These are phyloP conservation scores for Mortierella sp. DNA, from an alignment of 371 early-diverging fungal genomes.

Conservation along the genomic window DNA sequence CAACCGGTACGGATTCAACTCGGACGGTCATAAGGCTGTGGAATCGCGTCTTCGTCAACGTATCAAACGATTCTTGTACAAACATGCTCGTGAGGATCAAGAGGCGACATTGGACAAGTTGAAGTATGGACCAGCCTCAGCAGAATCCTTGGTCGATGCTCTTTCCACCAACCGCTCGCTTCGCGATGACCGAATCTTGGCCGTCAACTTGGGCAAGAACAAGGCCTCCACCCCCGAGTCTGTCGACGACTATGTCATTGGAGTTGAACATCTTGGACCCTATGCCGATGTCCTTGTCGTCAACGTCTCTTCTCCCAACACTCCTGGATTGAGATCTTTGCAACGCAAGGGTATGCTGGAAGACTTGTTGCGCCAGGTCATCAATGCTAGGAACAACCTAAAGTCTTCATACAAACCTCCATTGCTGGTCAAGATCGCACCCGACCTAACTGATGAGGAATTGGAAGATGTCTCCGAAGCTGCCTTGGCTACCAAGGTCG, in stretches of 20 bases:
- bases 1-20: conserved; percentile 92
- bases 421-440: conserved; percentile 86
- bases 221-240: conserved; percentile 69
- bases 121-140: conserved; percentile 41
- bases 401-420: conserved; percentile 62
- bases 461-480: conserved; percentile 77
- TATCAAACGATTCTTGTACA: conserved; percentile 66
- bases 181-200: conserved; percentile 64
- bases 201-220: conserved; percentile 89
- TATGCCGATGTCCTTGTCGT: conserved; percentile 88
- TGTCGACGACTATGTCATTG: conserved; percentile 77
- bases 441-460: conserved; percentile 78
- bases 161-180: conserved; percentile 57
- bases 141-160: conserved; percentile 37
- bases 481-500: conserved; percentile 69
- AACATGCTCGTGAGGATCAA: conserved; percentile 56
- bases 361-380: conserved; percentile 70
- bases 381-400: conserved; percentile 20
- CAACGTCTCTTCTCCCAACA: conserved; percentile 87
- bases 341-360: conserved; percentile 75
- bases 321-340: conserved; percentile 77
- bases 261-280: conserved; percentile 71
- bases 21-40: conserved; percentile 74
- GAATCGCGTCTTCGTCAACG: conserved; percentile 69
- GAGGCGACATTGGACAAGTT: conserved; percentile 50